Conservation (phyloP, 2,329 filamentous ascomycete genomes). For the Westerdykella aurantiaca region DNA sequence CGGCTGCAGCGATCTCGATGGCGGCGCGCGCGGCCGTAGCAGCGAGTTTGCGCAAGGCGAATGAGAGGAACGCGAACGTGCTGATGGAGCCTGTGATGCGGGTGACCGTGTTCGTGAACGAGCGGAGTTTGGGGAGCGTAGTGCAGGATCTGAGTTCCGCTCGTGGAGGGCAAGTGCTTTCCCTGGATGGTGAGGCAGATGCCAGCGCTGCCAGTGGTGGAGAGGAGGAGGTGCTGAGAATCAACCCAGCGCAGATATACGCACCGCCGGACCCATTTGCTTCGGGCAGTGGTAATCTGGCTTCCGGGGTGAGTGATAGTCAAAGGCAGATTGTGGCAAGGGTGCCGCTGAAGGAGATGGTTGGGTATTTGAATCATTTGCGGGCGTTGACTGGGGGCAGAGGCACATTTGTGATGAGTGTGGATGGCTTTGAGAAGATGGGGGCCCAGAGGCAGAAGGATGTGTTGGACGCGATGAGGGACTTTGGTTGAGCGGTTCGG, state of each 20-base stretch:
- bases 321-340: slow-evolving; percentile 66
- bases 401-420: slow-evolving; percentile 68
- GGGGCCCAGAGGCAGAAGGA: slow-evolving; percentile 54
- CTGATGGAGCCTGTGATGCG: slow-evolving; percentile 94
- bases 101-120: slow-evolving; percentile 78
- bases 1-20: slow-evolving; percentile 61
- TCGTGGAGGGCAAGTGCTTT: slow-evolving; percentile 67
- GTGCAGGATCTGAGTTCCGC: slow-evolving; percentile 74
- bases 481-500: slow-evolving; percentile 13
- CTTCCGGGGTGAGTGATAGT: slow-evolving; percentile 16
- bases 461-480: slow-evolving; percentile 40
- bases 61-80: slow-evolving; percentile 50
- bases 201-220: neutral
- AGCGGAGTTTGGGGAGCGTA: slow-evolving; percentile 71
- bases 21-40: slow-evolving; percentile 60
- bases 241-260: slow-evolving; percentile 74
- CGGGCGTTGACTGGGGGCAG: slow-evolving; percentile 83
- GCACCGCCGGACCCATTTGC: slow-evolving; percentile 78
- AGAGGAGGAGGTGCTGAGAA: slow-evolving; percentile 38
- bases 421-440: slow-evolving; percentile 67
- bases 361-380: slow-evolving; percentile 85
- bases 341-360: slow-evolving; percentile 93
- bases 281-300: slow-evolving; percentile 17
- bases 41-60: slow-evolving; percentile 59
- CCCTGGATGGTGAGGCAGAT: slow-evolving; percentile 47